Base-by-base conservation (phyloP, 345 rosid species). In the Syzygium aromaticum region DNA sequence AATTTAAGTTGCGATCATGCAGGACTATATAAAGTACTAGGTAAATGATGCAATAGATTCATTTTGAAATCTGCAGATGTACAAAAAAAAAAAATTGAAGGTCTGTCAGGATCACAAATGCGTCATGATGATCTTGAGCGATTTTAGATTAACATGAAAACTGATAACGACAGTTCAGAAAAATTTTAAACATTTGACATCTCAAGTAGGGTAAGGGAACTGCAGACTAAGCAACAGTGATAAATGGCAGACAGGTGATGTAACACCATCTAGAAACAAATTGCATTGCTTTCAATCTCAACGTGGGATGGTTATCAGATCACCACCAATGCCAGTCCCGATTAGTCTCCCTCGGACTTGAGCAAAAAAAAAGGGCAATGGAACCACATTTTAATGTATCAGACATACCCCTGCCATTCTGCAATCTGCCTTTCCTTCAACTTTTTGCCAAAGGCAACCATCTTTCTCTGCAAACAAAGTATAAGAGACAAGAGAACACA, bases 401-500 rank as follows among this genome's bases (percentile, higher is more conserved):
- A 84, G 25, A 86, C 93, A 88, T 93, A 96, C 99, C 93, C 93
- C 87, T 91, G 91, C 99, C 99, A 96, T 95, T 94, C 98, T 87
- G 92, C 93, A 78, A 95, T 91, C 85, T 96, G 98, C 90, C 98
- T 94, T 88, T 94, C 94, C 93, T 96, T 94, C 92, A 96, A 85
- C 89, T 94, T 95, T 83, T 96, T 95, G 92, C 99, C 99, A 86
- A 96, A 97, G 51, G 96, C 96, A 90, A 97, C 98, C 99, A 97
- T 97, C 88, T 93, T 89, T 91, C 87, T 84, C 91, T 90, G 52
- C 85, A 89, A 30, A 33, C 25, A 85, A 84, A 86, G 77, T 28
- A 89, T 40, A 6, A 22, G 59, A 89, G 82, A 54, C 9, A 73
- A 54, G 73, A 77, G 84, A 80, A 38, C 8, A 87, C 19, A 61